Percentiles rank a stretch among this genome's conserved stretches.
Conservation (phyloP, 2,329 filamentous ascomycete species). For the Trichophyton rubrum region DNA sequence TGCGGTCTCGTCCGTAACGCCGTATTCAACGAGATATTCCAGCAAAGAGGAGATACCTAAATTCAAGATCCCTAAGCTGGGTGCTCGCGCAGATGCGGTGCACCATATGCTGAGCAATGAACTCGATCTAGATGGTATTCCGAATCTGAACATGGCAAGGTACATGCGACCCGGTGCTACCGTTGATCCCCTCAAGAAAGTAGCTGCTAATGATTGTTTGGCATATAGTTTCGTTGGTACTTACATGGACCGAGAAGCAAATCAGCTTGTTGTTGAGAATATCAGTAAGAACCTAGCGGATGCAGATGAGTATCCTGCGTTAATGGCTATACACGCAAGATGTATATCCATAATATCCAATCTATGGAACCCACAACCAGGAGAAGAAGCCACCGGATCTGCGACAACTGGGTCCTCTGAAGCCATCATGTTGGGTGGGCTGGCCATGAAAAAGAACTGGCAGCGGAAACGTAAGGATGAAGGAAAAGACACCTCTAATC, state of each 20-base stretch:
- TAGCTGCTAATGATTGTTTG: neutral
- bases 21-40: slow-evolving; percentile 25
- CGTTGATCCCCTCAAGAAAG: neutral
- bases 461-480: slow-evolving; percentile 48
- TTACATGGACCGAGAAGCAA: slow-evolving; percentile 56
- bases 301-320: slow-evolving; percentile 52
- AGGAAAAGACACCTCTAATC: slow-evolving; percentile 51
- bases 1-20: slow-evolving; percentile 18
- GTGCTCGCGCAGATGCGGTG: slow-evolving; percentile 43
- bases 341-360: slow-evolving; percentile 57
- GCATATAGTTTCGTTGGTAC: slow-evolving; percentile 52
- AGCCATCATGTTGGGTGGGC: slow-evolving; percentile 56
- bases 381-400: slow-evolving; percentile 53
- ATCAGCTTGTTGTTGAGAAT: slow-evolving; percentile 54
- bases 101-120: slow-evolving; percentile 54
- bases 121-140: slow-evolving; percentile 51
- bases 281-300: slow-evolving; percentile 61
- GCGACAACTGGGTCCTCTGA: slow-evolving; percentile 61
- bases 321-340: slow-evolving; percentile 50
- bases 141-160: slow-evolving; percentile 55
- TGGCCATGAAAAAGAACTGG: slow-evolving; percentile 66
- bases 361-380: slow-evolving; percentile 51
- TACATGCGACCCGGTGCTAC: slow-evolving; percentile 14
- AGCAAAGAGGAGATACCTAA: slow-evolving; percentile 23
- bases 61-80: slow-evolving; percentile 22